Evolutionary conservation across 2,329 filamentous ascomycete species (phyloP).

Genomic region (Zalaria obscura): DNA sequence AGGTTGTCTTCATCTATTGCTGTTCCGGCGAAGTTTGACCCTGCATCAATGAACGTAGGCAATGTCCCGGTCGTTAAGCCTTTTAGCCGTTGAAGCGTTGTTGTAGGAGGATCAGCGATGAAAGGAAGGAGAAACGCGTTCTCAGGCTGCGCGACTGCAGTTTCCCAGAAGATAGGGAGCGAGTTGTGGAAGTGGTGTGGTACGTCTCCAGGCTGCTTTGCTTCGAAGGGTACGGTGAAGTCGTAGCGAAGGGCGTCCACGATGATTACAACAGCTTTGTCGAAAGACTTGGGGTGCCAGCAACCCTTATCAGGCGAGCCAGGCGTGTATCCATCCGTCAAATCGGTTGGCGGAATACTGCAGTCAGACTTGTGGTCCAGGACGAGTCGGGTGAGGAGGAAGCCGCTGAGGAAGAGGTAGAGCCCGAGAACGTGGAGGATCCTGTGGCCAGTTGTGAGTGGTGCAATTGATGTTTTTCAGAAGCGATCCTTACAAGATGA

Average conservation of each 20-base stretch:
- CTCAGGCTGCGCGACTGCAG: constrained; percentile 55
- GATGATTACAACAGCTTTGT: constrained; percentile 79
- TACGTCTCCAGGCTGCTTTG: constrained; percentile 27
- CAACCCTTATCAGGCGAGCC: constrained; percentile 51
- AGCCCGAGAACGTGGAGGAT: constrained; percentile 67
- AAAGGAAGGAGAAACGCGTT: constrained; percentile 88
- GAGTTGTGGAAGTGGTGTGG: constrained; percentile 70
- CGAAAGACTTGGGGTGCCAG: constrained; percentile 91
- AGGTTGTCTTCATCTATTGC: constrained; percentile 89
- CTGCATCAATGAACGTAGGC: constrained; percentile 85
- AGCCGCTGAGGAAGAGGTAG: constrained; percentile 87
- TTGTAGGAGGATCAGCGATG: constrained; percentile 91
- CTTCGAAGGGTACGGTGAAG: constrained; percentile 69
- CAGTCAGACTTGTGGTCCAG: constrained; percentile 67
- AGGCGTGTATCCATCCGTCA: constrained; percentile 23
- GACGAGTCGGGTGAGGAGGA: constrained; percentile 76
- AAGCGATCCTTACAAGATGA: constrained; percentile 39
- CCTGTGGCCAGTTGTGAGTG: constrained; percentile 21
- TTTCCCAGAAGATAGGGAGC: constrained; percentile 75
- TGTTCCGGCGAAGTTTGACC: constrained; percentile 88
- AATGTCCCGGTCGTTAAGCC: constrained; percentile 89
- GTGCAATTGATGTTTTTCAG: neutral
- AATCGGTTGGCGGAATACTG: constrained; percentile 52
- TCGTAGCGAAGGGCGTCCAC: constrained; percentile 94
- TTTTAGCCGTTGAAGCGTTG: constrained; percentile 83